Evolutionary conservation across 805 yeast genomes (phyloP), one percentile per base, ranked within the genome.

Genomic region (Dipodascus albidus): DNA sequence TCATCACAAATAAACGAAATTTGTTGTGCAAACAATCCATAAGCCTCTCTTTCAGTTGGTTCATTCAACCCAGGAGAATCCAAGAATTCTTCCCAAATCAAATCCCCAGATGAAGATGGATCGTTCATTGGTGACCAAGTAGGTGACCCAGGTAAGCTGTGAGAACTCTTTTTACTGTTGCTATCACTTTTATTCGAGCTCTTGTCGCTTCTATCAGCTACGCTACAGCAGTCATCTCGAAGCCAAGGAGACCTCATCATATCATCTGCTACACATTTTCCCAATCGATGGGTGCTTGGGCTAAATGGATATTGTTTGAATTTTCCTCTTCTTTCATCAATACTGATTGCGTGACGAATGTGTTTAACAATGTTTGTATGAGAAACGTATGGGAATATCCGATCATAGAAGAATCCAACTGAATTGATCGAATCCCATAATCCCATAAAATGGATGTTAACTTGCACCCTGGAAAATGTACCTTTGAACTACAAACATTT

Each of bases 391-490:
- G 87, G 86, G 57, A 82, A 82, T 62, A 79, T 57, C 42, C 79
- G 65, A 59, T 81, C 85, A 47, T 79, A 68, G 2, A 82, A 54
- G 8, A 81, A 59, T 0, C 88, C 88, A 20, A 82, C 81, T 1
- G 87, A 81, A 61, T 80, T 81, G 19, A 82, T 80, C 0, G 86
- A 78, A 65, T 83, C 89, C 75, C 83, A 83, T 19, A 83, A 64
- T 0, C 88, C 88, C 74, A 82, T 76, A 55, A 81, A 80, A 57
- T 76, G 74, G 50, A 83, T 72, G 6, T 60, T 60, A 2, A 79
- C 75, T 1, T 64, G 59, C 3, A 69, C 59, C 50, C 80, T 65
- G 14, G 79, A 74, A 60, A 82, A 83, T 0, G 82, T 78, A 49
- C 67, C 69, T 55, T 71, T 75, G 62, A 81, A 83, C 57, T 56